Base-by-base conservation (phyloP, 2,329 filamentous ascomycete species). In the Aspergillus aculeatus region DNA sequence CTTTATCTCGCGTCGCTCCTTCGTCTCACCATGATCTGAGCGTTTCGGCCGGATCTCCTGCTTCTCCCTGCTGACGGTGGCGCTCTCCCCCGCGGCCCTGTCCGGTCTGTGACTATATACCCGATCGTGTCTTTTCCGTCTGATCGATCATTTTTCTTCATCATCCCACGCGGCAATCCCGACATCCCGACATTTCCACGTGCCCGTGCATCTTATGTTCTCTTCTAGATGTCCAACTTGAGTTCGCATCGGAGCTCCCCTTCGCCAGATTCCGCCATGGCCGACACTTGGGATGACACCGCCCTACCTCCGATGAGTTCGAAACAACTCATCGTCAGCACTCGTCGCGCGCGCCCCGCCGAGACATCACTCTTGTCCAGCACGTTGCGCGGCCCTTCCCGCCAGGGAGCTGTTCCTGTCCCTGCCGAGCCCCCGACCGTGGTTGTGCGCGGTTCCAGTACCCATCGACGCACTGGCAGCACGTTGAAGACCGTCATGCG, bases 401-500 rank as follows among this genome's bases (percentile, higher is more conserved):
- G 58, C 50, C 50, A 60, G 31, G 59, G 65, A 19, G 53, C 55
- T 21, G 66, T 68, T 47, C 65, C 67, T 23, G 60, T 64, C 16
- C 62, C 68, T 2, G 67, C 71, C 19, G 63, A 65, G 24, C 66
- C 71, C 26, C 24, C 52, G 24, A 70, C 63, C 12, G 56, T 66
- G 14, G 53, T 65, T 29, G 64, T 65, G 7, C 67, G 68, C 19
- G 62, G 63, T 1, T 63, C 72, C 1, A 58, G 66, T 35, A 65
- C 66, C 14, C 75, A 78, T 62, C 75, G 74, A 52, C 73, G 77
- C 12, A 76, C 75, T 5, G 75, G 72, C 10, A 78, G 76, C 57
- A 76, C 77, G 2, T 58, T 78, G 54, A 78, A 75, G 60, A 76
- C 73, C 2, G 75, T 78, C n/a, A 78, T 78, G 77, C 74, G 75